Conservation (phyloP, 1,284 basidiomycete genomes). For the Moniliella sp. region DNA sequence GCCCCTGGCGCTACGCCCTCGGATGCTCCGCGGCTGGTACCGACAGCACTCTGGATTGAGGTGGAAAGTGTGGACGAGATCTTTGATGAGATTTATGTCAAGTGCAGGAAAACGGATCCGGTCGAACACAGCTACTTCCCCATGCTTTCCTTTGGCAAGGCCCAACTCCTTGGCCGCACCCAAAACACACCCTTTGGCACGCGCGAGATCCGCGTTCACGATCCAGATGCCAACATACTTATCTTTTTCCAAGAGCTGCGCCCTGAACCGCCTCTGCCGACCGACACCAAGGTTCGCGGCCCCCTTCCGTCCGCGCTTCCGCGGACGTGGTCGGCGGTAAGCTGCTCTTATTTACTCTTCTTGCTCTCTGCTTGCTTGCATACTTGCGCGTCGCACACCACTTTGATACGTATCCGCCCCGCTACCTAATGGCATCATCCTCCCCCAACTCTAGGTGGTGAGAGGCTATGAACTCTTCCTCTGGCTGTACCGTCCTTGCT, state of each 20-base stretch:
- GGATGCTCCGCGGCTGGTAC: neutral
- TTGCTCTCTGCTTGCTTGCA: no score
- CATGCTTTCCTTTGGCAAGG: neutral
- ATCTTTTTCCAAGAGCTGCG: conserved; percentile 1
- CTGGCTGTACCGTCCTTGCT: no score
- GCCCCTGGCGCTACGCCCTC: neutral
- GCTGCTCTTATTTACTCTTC: no score
- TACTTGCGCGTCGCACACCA: no score
- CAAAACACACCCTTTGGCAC: conserved; percentile 1
- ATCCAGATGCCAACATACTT: conserved; percentile 1
- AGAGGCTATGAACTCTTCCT: no score
- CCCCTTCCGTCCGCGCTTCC: no score
- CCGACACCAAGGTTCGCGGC: no score
- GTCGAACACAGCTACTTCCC: neutral
- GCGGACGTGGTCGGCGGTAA: no score
- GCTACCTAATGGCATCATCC: no score
- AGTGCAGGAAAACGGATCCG: neutral
- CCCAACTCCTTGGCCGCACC: neutral
- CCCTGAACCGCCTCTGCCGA: neutral
- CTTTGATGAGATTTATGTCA: conserved; percentile 1
- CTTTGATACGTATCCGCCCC: no score
- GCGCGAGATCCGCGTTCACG: conserved; percentile 1
- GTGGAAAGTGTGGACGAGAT: conserved; percentile 1
- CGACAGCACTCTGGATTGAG: neutral
- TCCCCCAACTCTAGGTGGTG: no score